Conservation (phyloP, 2,329 filamentous ascomycete genomes). For the Pseudophaeomoniella oleicola region DNA sequence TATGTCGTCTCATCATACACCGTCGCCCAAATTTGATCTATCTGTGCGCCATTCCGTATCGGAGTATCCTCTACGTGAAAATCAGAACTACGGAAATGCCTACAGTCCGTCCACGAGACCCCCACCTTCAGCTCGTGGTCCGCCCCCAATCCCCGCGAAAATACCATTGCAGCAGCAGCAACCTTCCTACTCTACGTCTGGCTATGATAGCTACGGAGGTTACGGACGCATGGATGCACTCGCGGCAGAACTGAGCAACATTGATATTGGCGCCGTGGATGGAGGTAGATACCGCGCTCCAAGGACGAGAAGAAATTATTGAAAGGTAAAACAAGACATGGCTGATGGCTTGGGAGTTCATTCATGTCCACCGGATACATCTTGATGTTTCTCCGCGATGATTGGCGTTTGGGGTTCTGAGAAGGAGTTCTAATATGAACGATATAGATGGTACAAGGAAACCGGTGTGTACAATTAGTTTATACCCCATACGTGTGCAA, state of each 20-base stretch:
- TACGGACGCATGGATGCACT: slow-evolving; percentile 28
- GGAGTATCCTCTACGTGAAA: slow-evolving; percentile 2
- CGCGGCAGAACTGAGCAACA: slow-evolving; percentile 40
- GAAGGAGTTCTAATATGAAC: too few species aligned
- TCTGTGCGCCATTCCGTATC: slow-evolving; percentile 1
- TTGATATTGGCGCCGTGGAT: slow-evolving; percentile 27
- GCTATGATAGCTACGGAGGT: slow-evolving; percentile 10
- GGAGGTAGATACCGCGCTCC: slow-evolving; percentile 4
- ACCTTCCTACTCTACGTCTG: background rate
- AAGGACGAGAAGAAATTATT: background rate
- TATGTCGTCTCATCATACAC: background rate
- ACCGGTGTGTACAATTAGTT: too few species aligned
- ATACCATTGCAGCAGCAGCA: slow-evolving; percentile 17
- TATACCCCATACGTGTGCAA: too few species aligned
- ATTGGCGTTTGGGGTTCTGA: too few species aligned
- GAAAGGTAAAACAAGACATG: background rate
- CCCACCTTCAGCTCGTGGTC: slow-evolving; percentile 8
- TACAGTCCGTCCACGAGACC: too few species aligned
- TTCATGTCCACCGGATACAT: too few species aligned
- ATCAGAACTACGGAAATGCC: slow-evolving; percentile 3
- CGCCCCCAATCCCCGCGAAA: slow-evolving; percentile 28
- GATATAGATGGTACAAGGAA: too few species aligned
- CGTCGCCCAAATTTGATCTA: background rate
- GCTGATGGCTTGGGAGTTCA: too few species aligned
- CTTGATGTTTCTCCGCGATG: too few species aligned